Evolutionary conservation across 208 protist species (phyloP), one percentile per base, ranked within the genome.

Genomic region (Naegleria gruberi): DNA sequence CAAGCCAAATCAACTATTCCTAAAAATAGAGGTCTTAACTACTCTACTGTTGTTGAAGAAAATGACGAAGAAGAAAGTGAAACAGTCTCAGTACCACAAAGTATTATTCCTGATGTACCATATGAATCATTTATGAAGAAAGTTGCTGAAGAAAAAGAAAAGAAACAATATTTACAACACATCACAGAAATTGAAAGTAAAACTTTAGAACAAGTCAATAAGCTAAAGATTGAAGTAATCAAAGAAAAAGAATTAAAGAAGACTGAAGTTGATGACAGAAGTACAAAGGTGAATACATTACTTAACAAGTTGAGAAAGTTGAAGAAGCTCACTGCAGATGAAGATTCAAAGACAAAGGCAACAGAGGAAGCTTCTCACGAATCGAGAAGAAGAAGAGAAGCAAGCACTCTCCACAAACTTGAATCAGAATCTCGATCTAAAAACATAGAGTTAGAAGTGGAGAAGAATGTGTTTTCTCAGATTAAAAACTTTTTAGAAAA

Each of bases 401-500:
- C 4, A 23, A 90, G 42, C 40, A 17, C 15, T 30, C 26, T 84
- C 7, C 26, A 19, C 0, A 41, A 12, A 37, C 15, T 82, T 40
- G 87, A 85, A 74, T 5, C 46, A 41, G 47, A 45, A 74, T 41
- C 37, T 4, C 12, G 65, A 0, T 40, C 34, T 41, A 74, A 90
- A 26, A 74, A 65, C 0, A 90, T 90, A 23, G 46, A 90, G 40
- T 8, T 90, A 4, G n/a, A 84, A 19, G 44, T 90, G 1, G 87
- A 90, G 26, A 51, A 90, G n/a, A 74, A 84, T 40, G 87, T 84
- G 0, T 84, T 57, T 19, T 40, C 19, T 42, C 42, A 82, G 37
- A 51, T 43, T 51, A 55, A 51, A 34, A 19, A 42, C 4, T 90
- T 90, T 37, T 43, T 90, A 15, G 87, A 90, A 26, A 90, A 90